Evolutionary conservation across 2,329 filamentous ascomycete genomes (phyloP).

Genomic region (Penicillium sp.): DNA sequence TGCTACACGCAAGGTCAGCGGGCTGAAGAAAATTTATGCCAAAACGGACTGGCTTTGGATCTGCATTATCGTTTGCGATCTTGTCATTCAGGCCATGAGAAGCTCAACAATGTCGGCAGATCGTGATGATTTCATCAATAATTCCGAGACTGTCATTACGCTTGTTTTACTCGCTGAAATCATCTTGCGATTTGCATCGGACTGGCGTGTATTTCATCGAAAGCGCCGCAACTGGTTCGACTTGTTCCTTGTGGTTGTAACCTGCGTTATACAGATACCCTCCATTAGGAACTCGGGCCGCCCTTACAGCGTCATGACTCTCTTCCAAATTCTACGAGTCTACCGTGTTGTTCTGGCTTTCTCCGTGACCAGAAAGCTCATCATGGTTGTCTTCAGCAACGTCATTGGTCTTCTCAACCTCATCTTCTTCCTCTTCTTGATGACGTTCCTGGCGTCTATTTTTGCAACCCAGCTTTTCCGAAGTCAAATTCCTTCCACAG

Average conservation of each 20-base stretch:
- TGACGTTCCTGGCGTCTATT: conserved; percentile 90
- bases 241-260: conserved; percentile 73
- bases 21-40: conserved; percentile 69
- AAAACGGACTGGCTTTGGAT: conserved; percentile 78
- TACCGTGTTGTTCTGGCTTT: conserved; percentile 91
- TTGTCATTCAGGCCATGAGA: conserved; percentile 74
- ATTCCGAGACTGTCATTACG: conserved; percentile 73
- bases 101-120: conserved; percentile 70
- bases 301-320: conserved; percentile 79
- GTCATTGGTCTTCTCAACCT: conserved; percentile 88
- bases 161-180: conserved; percentile 79
- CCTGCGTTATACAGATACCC: conserved; percentile 81
- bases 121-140: conserved; percentile 64
- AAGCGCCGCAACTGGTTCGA: conserved; percentile 77
- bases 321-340: conserved; percentile 88
- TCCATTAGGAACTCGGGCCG: conserved; percentile 69
- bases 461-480: conserved; percentile 92
- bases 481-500: conserved; percentile 70
- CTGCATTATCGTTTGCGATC: conserved; percentile 70
- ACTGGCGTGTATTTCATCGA: conserved; percentile 78
- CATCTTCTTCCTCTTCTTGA: conserved; percentile 92
- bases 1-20: conserved; percentile 31
- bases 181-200: conserved; percentile 68
- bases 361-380: conserved; percentile 80
- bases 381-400: conserved; percentile 84